Base-by-base conservation (phyloP, 805 yeast species). In the Alloascoidea hylecoeti region DNA sequence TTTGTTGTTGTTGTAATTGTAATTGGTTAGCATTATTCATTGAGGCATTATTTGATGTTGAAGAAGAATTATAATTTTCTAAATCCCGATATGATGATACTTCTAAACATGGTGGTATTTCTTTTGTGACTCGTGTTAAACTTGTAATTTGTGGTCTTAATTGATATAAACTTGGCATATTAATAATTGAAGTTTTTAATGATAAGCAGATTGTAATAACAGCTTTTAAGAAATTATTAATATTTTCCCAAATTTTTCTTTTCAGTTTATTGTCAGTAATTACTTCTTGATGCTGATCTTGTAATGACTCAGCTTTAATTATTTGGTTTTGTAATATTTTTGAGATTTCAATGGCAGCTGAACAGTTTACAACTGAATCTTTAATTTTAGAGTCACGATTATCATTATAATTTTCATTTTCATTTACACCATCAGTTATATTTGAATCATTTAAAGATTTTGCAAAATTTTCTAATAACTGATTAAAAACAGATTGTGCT, bases 221-320 rank as follows among this genome's bases (percentile, higher is more conserved):
- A 0, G 94, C 77, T 50, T 84, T 85, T 46, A 88, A 61, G 48
- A 86, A 85, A 36, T 74, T 59, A 52, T 83, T 86, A 23, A 84
- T 78, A 45, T 82, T 88, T 46, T 88, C 96, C 75, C 92, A 86
- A 39, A 89, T 75, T 45, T n/a, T n/a, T n/a, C n/a, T n/a, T n/a
- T n/a, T n/a, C n/a, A 66, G 65, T 41, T 71, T 66, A 43, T 81
- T 75, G 27, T 77, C 79, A 3, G 53, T 49, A 4, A 68, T 46
- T 3, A 60, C 66, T 4, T 70, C 63, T 33, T 66, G 72, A n/a
- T n/a, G n/a, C n/a, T n/a, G n/a, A 33, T 58, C 37, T 15, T 64
- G 57, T n/a, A n/a, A n/a, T n/a, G n/a, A n/a, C 23, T 74, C 54
- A 19, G 75, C 64, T 2, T 68, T 58, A 9, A 63, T 60, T 37